Evolutionary conservation across 2,329 filamentous ascomycete genomes (phyloP), one percentile per base, ranked within the genome.

Genomic region (Elsinoe necatrix): DNA sequence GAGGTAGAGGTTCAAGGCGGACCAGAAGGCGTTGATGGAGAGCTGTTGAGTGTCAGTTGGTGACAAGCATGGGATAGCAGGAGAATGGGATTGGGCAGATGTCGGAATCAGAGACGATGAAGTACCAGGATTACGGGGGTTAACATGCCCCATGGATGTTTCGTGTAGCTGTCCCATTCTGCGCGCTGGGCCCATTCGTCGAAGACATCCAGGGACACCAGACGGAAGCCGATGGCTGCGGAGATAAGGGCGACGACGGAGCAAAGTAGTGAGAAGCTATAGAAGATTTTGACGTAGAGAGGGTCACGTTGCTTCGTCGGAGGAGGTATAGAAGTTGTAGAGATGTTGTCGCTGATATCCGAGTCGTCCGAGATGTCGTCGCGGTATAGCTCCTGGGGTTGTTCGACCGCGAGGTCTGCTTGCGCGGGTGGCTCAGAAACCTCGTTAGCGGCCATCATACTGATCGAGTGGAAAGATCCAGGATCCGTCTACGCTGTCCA

Each of bases 221-320:
- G 25, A 16, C 27, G 21, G 45, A 50, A 50, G 27, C 45, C 45
- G 14, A 31, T 20, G 16, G 12, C 45, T 1, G 25, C 45, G 25
- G 45, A 16, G 45, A 50, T 34, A 4, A 50, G 25, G 25, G 25
- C 45, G 23, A 11, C 11, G 14, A 34, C 20, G n/a, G 45, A 50
- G 25, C 25, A 31, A 8, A 50, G 25, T 5, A 50, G 12, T 12
- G 45, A 50, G 27, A 50, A 25, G n/a, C 23, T 18, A 25, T 50
- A 50, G 25, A 50, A 50, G 23, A 50, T 50, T 16, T 50, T 50
- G 14, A 50, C 45, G 45, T 50, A 50, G 27, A 50, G 45, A 2
- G 45, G 45, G 25, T 50, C 45, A 21, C 16, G 25, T 16, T 50
- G 27, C n/a, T 50, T 50, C 16, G 21, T 20, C 14, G 21, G 41